A percentile compares a stretch with the other conserved stretches of the same genome.
Evolutionary conservation across 2,329 filamentous ascomycete genomes (phyloP).

Genomic region (Fusarium mangiferae): DNA sequence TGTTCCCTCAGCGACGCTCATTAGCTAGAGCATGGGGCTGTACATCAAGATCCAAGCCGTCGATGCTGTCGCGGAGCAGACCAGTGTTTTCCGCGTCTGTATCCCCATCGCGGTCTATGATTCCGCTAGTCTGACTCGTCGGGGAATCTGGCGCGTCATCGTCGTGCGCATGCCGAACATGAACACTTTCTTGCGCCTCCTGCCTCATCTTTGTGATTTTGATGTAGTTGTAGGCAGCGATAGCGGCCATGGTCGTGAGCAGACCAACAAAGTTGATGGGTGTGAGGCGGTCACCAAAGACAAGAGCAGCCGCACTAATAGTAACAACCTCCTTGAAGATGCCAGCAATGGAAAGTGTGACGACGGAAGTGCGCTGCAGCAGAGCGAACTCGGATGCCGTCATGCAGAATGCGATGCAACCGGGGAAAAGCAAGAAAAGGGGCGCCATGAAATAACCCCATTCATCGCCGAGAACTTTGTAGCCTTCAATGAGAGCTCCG

Average conservation of each 20-base stretch:
- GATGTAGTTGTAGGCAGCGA: slow-evolving; percentile 91
- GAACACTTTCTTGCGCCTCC: slow-evolving; percentile 70
- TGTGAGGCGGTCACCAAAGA: slow-evolving; percentile 90
- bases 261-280: slow-evolving; percentile 88
- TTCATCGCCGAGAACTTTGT: slow-evolving; percentile 69
- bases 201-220: slow-evolving; percentile 90
- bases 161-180: slow-evolving; percentile 52
- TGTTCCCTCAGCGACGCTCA: slow-evolving; percentile 29
- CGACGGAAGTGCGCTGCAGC: slow-evolving; percentile 92
- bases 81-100: slow-evolving; percentile 58
- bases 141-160: slow-evolving; percentile 46
- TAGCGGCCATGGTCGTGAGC: slow-evolving; percentile 87
- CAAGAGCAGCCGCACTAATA: slow-evolving; percentile 85
- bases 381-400: slow-evolving; percentile 95
- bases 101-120: slow-evolving; percentile 55
- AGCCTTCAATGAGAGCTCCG: slow-evolving; percentile 70
- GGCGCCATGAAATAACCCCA: slow-evolving; percentile 76
- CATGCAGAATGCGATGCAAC: slow-evolving; percentile 93
- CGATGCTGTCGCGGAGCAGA: slow-evolving; percentile 55
- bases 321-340: slow-evolving; percentile 99
- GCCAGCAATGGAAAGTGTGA: slow-evolving; percentile 94
- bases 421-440: slow-evolving; percentile 86
- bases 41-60: slow-evolving; percentile 50
- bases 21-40: slow-evolving; percentile 31
- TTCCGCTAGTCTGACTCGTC: slow-evolving; percentile 53